Evolutionary conservation across 805 yeast species (phyloP).

Genomic region (Kuraishia piskuri): DNA sequence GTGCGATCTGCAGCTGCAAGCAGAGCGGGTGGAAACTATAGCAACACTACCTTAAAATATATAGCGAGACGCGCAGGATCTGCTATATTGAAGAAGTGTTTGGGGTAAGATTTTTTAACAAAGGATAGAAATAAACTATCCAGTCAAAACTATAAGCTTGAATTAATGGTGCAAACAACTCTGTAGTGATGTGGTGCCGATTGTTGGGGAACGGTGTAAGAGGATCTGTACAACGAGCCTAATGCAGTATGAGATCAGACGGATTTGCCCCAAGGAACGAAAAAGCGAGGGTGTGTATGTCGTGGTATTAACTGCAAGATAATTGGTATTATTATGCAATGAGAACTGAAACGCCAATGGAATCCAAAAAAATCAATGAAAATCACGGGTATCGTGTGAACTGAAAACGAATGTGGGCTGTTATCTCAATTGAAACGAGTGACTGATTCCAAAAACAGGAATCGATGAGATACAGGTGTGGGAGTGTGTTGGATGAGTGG

Average conservation of each 20-base stretch:
- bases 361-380: neutral
- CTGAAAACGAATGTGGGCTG: neutral
- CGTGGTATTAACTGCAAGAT: neutral
- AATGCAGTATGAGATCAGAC: neutral
- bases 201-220: too few relatives aligned
- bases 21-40: neutral
- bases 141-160: neutral
- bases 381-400: neutral
- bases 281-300: neutral
- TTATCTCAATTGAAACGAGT: neutral
- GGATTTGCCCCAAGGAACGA: too few relatives aligned
- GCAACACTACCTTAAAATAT: neutral
- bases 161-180: neutral
- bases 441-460: neutral
- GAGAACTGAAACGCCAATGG: neutral
- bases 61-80: neutral
- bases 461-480: neutral
- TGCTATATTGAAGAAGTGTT: neutral
- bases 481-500: too few relatives aligned
- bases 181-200: too few relatives aligned
- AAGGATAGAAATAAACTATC: neutral
- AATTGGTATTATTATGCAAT: neutral
- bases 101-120: neutral
- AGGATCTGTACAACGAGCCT: neutral
- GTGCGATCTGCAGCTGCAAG: neutral